Base-by-base conservation (phyloP, 768 basidiomycete species). In the Pulveroboletus ravenelii region DNA sequence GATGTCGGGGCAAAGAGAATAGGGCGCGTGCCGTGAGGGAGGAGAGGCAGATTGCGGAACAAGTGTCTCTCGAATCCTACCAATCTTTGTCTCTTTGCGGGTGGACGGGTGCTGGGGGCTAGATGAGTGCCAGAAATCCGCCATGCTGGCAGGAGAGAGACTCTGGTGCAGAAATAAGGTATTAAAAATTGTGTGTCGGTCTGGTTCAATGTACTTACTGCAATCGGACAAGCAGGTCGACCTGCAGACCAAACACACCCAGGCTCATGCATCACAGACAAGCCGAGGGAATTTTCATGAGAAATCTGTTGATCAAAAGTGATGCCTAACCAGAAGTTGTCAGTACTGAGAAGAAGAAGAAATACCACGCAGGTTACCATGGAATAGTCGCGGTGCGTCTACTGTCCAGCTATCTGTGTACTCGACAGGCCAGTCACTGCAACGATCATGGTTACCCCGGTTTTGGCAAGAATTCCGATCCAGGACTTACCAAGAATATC, bases 1-100 rank as follows among this genome's bases (percentile, higher is more conserved):
- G 20, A 6, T 18, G 15, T 48, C 37, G 1, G 23, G 0, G 23
- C 10, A 7, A 6, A 27, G 29, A 6, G 45, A 12, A 43, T 59
- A 64, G 17, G 62, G 56, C 9, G 32, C 14, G 14, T 46, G 20
- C 1, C 42, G 47, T 3, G 43, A n/a, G 14, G 18, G 34, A 25
- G 44, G 13, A 27, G 25, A 12, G 4, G 18, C 17, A 6, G 57
- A 31, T 9, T 23, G 20, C 10, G 34, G 14, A 12, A 10, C 1
- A 7, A 25, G 6, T 14, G 15, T 13, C 15, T 34, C 45, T 1
- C 13, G 8, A 10, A 14, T 4, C 14, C 45, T 14, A 15, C 15
- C 2, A 9, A 27, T 7, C 6, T 37, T 29, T 3, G n/a, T 18
- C 3, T 27, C 43, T 40, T 36, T 29, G 17, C 4, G 1, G 8